A percentile compares a stretch with the other conserved stretches of the same genome.
phyloP scores from a whole-genome alignment of 1,139 yeast species.

The Geotrichum armillariae region DNA sequence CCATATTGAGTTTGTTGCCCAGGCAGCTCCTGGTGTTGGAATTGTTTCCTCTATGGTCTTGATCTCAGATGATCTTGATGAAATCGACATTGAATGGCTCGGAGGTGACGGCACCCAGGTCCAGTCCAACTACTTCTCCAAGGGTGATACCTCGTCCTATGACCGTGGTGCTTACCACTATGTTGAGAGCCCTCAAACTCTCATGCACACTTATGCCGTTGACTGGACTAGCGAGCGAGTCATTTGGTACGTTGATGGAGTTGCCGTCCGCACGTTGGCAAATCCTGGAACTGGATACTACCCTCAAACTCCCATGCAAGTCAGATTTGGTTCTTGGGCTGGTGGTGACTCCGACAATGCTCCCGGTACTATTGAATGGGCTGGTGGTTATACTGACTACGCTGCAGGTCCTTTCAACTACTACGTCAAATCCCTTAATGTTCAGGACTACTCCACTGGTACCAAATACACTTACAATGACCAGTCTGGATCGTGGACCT shows the following conservation, averaged over 20 bases:
- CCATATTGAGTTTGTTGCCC: slow-evolving; percentile 66
- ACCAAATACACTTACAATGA: slow-evolving; percentile 63
- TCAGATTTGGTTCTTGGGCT: slow-evolving; percentile 75
- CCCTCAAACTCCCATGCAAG: slow-evolving; percentile 78
- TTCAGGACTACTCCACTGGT: slow-evolving; percentile 83
- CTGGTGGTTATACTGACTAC: slow-evolving; percentile 76
- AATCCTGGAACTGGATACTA: slow-evolving; percentile 51
- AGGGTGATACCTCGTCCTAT: slow-evolving; percentile 75
- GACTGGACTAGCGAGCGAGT: slow-evolving; percentile 73
- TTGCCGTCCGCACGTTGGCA: slow-evolving; percentile 54
- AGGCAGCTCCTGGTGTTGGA: slow-evolving; percentile 76
- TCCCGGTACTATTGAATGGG: slow-evolving; percentile 77
- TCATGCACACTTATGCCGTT: slow-evolving; percentile 72
- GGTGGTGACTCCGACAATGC: slow-evolving; percentile 72
- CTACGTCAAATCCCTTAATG: slow-evolving; percentile 60
- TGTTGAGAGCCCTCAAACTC: slow-evolving; percentile 56
- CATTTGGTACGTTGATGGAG: slow-evolving; percentile 66
- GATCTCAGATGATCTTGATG: slow-evolving; percentile 85
- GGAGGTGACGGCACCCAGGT: slow-evolving; percentile 73
- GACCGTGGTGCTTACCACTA: slow-evolving; percentile 76
- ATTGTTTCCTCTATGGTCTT: slow-evolving; percentile 76
- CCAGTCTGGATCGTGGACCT: slow-evolving; percentile 63
- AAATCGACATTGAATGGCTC: slow-evolving; percentile 81
- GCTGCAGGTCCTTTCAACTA: slow-evolving; percentile 68
- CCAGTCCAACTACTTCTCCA: slow-evolving; percentile 79